Evolutionary conservation across 192 early-diverging fungal species (phyloP), one percentile per base, ranked within the genome.

Genomic region (Coemansia sp.): DNA sequence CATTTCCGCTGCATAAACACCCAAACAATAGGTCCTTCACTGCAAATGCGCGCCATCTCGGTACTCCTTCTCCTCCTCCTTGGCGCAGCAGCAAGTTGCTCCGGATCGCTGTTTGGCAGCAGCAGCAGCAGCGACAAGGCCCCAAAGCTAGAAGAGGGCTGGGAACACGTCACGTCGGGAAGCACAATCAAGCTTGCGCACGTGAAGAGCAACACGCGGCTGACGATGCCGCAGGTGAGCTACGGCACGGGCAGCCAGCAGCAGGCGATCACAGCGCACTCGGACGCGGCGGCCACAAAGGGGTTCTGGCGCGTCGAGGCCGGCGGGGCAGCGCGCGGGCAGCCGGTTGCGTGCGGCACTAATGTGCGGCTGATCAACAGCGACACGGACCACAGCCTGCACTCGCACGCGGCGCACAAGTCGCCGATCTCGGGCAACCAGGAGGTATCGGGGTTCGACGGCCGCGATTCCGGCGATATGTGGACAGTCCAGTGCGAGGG

Each of bases 191-290:
- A 80, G 48, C 66, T 80, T 10, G 33, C 59, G 5, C 71, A 80
- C 42, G 43, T 57, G 21, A 73, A 73, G 42, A 51, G 66, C 12
- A 51, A 43, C 7, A 49, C 71, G 18, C 45, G 71, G 5, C 64
- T 80, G 21, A 65, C 56, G n/a, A 65, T 80, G 44, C 77, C 77
- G 11, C 77, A 80, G 25, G 77, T 80, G 21, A 73, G 65, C 55
- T 80, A 80, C 60, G 77, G 77, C 58, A 73, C 66, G 3, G 77
- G 77, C 35, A 80, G 77, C 53, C 71, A 73, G 66, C 77, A 80
- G 53, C 71, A 73, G 30, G 77, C 77, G 6, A 56, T 80, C 27
- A 80, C 77, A 0, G 58, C 77, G 14, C 53, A 69, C 7, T 11
- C 35, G 0, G 71, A 73, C 47, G 53, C 63, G 1, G n/a, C 55